Evolutionary conservation across 2,329 filamentous ascomycete genomes (phyloP).

Genomic region (Pseudogymnoascus sp.): DNA sequence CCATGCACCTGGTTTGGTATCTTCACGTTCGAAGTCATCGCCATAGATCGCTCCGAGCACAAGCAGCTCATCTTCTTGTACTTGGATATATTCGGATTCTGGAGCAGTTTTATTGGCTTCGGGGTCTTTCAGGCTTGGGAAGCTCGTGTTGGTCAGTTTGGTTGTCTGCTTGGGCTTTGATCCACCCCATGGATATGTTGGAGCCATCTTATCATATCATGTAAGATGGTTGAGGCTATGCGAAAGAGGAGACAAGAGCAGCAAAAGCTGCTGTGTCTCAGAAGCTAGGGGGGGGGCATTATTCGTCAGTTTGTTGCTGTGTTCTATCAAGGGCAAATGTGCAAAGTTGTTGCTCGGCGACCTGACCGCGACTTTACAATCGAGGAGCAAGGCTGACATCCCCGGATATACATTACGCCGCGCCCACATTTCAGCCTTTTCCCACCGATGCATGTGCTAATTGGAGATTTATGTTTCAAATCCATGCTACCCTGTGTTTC

Average conservation of each 20-base stretch:
- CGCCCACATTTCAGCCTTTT: slow-evolving; percentile 8
- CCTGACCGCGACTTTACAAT: slow-evolving; percentile 7
- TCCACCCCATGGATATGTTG: slow-evolving; percentile 26
- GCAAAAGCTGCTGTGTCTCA: slow-evolving; percentile 6
- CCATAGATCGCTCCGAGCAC: slow-evolving; percentile 81
- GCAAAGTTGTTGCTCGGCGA: slow-evolving; percentile 7
- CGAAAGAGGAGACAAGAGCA: slow-evolving; percentile 8
- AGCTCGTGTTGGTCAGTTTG: slow-evolving; percentile 37
- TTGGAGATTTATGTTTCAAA: not conserved
- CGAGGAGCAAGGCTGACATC: slow-evolving; percentile 8
- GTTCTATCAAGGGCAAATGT: slow-evolving; percentile 2
- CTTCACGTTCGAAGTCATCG: slow-evolving; percentile 73
- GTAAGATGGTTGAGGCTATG: not conserved
- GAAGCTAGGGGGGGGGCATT: not conserved
- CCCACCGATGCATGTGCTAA: slow-evolving; percentile 7
- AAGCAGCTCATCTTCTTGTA: slow-evolving; percentile 80
- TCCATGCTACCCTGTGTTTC: not conserved
- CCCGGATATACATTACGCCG: slow-evolving; percentile 6
- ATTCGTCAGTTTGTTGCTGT: not conserved
- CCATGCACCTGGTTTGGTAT: slow-evolving; percentile 66
- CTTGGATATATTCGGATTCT: slow-evolving; percentile 66
- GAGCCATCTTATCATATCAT: slow-evolving; percentile 22
- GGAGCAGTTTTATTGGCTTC: slow-evolving; percentile 29
- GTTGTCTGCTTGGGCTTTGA: slow-evolving; percentile 20
- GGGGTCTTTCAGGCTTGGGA: slow-evolving; percentile 41